These are phyloP conservation scores for Halophytophthora batemanensis DNA, from an alignment of 352 stramenopile genomes.

Conservation along the genomic window DNA sequence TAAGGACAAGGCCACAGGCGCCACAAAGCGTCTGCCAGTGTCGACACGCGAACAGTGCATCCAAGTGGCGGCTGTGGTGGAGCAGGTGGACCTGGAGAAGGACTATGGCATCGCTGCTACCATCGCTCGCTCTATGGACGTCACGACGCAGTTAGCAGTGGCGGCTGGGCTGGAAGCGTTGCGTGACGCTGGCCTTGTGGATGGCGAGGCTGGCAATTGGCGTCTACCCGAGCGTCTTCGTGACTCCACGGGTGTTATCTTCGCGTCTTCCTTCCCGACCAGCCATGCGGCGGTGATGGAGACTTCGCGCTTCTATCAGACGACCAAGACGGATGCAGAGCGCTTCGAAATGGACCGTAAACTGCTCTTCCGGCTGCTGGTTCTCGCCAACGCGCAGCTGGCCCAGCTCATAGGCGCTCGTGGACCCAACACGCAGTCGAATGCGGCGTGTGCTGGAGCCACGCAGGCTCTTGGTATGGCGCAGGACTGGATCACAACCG, in stretches of 20 bases:
- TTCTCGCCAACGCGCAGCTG: slow-evolving; percentile 95
- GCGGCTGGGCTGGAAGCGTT: slow-evolving; percentile 94
- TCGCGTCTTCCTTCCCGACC: slow-evolving; percentile 94
- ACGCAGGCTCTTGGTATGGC: slow-evolving; percentile 91
- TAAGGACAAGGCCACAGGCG: slow-evolving; percentile 44
- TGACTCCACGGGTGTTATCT: slow-evolving; percentile 92
- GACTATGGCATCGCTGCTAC: slow-evolving; percentile 87
- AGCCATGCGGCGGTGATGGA: slow-evolving; percentile 93
- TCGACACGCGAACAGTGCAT: slow-evolving; percentile 57
- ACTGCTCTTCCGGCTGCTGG: slow-evolving; percentile 95
- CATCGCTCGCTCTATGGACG: slow-evolving; percentile 94
- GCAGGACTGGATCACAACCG: slow-evolving; percentile 93
- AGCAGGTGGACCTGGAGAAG: slow-evolving; percentile 58
- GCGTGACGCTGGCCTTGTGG: slow-evolving; percentile 87
- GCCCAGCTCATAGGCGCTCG: slow-evolving; percentile 93
- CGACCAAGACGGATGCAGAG: slow-evolving; percentile 9
- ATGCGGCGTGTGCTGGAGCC: slow-evolving; percentile 94
- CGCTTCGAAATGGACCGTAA: slow-evolving; percentile 95
- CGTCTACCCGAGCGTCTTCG: slow-evolving; percentile 83
- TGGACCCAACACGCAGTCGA: slow-evolving; percentile 96
- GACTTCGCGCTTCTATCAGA: slow-evolving; percentile 74
- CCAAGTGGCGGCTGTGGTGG: slow-evolving; percentile 88
- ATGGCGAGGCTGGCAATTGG: slow-evolving; percentile 59
- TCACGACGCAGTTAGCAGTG: slow-evolving; percentile 92
- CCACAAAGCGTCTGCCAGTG: slow-evolving; percentile 44